These are phyloP conservation scores for Aspergillus vadensis DNA, from an alignment of 2,329 filamentous ascomycete species.

Conservation along the genomic window DNA sequence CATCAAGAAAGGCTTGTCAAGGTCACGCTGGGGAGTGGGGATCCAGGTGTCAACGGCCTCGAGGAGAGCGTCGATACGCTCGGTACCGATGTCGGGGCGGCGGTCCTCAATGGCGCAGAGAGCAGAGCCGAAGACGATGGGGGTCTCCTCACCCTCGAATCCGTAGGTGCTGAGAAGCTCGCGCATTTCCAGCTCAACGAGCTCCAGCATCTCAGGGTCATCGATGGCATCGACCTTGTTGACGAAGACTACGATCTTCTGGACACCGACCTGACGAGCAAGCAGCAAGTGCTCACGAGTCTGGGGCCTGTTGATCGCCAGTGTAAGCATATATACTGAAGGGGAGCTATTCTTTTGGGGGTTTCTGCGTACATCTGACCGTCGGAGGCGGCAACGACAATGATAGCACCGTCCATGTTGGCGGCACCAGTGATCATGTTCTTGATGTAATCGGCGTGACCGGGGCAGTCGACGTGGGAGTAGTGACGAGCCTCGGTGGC, in stretches of 20 bases:
- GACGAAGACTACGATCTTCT: conserved; percentile 98
- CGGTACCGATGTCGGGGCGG: conserved; percentile 78
- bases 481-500: conserved; percentile 92
- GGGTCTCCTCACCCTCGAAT: conserved; percentile 97
- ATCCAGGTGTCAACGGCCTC: conserved; percentile 93
- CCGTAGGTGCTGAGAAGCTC: conserved; percentile 90
- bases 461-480: conserved; percentile 98
- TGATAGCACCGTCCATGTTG: conserved; percentile 98
- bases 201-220: conserved; percentile 98
- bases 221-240: conserved; percentile 99
- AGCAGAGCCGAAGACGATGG: conserved; percentile 95
- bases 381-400: conserved; percentile 96
- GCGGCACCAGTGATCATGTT: conserved; percentile 99
- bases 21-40: conserved; percentile 87
- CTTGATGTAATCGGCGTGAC: conserved; percentile 99
- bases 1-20: conserved; percentile 99
- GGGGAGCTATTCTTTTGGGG: not conserved
- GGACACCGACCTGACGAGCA: conserved; percentile 95
- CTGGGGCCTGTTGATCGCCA: conserved; percentile 67
- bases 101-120: conserved; percentile 90
- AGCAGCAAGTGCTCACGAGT: conserved; percentile 97
- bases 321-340: conserved; percentile 23
- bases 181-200: conserved; percentile 99
- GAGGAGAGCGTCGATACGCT: conserved; percentile 91
- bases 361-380: conserved; percentile 76